phyloP scores from a whole-genome alignment of 192 early-diverging fungal genomes.

The Linnemannia zychae region DNA sequence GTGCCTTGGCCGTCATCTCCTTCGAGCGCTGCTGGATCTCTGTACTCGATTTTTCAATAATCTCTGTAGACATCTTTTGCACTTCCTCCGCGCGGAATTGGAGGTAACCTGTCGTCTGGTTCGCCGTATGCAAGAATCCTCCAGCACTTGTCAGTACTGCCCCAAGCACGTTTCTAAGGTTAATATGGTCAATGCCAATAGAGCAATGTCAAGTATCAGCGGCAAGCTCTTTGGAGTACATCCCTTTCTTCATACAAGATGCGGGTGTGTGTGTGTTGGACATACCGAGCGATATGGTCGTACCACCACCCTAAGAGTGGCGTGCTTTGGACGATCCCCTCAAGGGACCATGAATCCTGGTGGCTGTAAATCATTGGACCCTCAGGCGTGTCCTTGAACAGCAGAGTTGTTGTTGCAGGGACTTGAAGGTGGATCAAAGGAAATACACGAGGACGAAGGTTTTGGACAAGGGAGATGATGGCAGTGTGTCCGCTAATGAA shows the following conservation, averaged over 20 bases:
- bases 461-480: constrained; percentile 65
- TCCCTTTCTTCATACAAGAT: not conserved
- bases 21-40: constrained; percentile 44
- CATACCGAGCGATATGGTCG: constrained; percentile 63
- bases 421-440: constrained; percentile 63
- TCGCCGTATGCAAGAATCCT: constrained; percentile 64
- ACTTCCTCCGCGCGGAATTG: constrained; percentile 55
- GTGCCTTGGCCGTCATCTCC: constrained; percentile 54
- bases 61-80: constrained; percentile 46
- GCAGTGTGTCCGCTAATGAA: constrained; percentile 62
- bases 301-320: constrained; percentile 72
- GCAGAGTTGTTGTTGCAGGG: constrained; percentile 65
- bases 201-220: not conserved
- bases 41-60: constrained; percentile 47
- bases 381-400: constrained; percentile 61
- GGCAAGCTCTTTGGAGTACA: not conserved
- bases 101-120: constrained; percentile 49
- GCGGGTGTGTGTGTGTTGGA: not conserved
- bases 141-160: constrained; percentile 62
- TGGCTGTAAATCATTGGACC: constrained; percentile 67
- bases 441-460: constrained; percentile 64
- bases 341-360: constrained; percentile 72
- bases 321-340: constrained; percentile 66
- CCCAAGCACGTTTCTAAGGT: constrained; percentile 57
- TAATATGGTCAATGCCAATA: not conserved